Percentiles rank a stretch among this genome's conserved stretches.
Evolutionary conservation across 2,329 filamentous ascomycete species (phyloP).

Genomic region (Cladosporium sp.): DNA sequence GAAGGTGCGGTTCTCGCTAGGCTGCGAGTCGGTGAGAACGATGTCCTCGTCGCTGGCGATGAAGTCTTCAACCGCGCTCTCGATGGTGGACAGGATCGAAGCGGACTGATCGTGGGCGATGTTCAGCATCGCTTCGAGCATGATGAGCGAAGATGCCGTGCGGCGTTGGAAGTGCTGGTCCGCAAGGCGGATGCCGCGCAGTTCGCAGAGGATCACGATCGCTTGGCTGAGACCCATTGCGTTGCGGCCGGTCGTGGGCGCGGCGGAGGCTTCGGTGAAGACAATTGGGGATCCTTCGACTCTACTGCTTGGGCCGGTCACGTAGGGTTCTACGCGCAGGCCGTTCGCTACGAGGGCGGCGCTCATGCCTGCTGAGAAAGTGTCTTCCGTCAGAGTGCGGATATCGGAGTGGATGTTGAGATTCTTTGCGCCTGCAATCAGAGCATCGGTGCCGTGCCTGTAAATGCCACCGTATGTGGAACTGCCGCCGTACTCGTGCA

Average conservation of each 20-base stretch:
- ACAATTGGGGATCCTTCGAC: slow-evolving; percentile 1
- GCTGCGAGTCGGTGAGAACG: slow-evolving; percentile 34
- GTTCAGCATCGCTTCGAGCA: slow-evolving; percentile 39
- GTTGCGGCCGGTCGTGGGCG: slow-evolving; percentile 39
- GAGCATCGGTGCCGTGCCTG: slow-evolving; percentile 35
- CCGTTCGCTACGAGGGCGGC: slow-evolving; percentile 29
- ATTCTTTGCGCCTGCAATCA: slow-evolving; percentile 33
- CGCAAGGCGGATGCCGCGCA: slow-evolving; percentile 39
- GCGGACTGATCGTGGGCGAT: slow-evolving; percentile 35
- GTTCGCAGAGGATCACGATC: slow-evolving; percentile 40
- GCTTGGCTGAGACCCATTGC: slow-evolving; percentile 40
- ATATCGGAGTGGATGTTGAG: slow-evolving; percentile 33
- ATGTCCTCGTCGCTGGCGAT: slow-evolving; percentile 32
- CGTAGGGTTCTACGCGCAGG: slow-evolving; percentile 39
- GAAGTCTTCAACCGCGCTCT: slow-evolving; percentile 32
- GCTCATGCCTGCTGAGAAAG: slow-evolving; percentile 34
- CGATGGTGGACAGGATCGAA: slow-evolving; percentile 33
- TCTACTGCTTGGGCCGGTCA: slow-evolving; percentile 30
- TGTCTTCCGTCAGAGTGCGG: slow-evolving; percentile 33
- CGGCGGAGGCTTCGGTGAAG: slow-evolving; percentile 11
- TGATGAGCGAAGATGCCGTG: slow-evolving; percentile 35
- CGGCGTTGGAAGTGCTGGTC: slow-evolving; percentile 38
- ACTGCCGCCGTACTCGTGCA: slow-evolving; percentile 39
- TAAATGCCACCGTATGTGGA: slow-evolving; percentile 30
- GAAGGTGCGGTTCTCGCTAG: slow-evolving; percentile 31